These are phyloP conservation scores for Boletus sp. DNA, from an alignment of 768 basidiomycete genomes.

Conservation along the genomic window DNA sequence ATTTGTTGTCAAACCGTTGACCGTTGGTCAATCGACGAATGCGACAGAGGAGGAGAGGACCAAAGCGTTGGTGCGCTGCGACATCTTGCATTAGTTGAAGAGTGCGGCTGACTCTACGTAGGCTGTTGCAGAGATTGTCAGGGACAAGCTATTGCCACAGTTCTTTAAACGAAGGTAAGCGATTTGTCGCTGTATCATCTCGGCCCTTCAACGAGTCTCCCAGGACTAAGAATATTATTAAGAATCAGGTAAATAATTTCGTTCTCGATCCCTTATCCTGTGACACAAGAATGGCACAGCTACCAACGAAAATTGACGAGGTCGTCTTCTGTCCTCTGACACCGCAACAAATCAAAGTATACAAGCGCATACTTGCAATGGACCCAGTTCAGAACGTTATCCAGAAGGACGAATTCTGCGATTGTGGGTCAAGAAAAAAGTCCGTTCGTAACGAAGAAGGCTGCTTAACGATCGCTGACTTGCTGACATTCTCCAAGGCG, in stretches of 20 bases:
- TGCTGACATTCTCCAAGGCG: constrained; percentile 40
- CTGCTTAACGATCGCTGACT: not conserved
- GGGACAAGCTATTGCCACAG: constrained; percentile 66
- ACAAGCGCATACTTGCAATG: constrained; percentile 67
- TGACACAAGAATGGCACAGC: constrained; percentile 37
- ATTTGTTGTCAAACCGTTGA: constrained; percentile 67
- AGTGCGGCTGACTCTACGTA: constrained; percentile 21
- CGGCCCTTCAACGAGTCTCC: not conserved
- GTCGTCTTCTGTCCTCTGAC: constrained; percentile 94
- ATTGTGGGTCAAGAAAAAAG: constrained; percentile 64
- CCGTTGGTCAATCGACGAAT: constrained; percentile 61
- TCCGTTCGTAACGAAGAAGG: constrained; percentile 30
- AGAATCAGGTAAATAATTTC: constrained; percentile 48
- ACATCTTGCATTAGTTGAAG: not conserved
- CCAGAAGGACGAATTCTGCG: constrained; percentile 66
- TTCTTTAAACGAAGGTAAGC: constrained; percentile 80
- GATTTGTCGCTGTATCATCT: not conserved
- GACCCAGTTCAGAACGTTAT: constrained; percentile 70
- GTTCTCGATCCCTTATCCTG: not conserved
- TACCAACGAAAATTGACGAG: constrained; percentile 86
- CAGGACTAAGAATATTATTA: constrained; percentile 77
- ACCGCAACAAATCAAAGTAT: constrained; percentile 63
- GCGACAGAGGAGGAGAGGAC: constrained; percentile 63
- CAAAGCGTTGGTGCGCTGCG: constrained; percentile 45
- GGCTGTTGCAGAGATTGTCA: constrained; percentile 61